Base-by-base conservation (phyloP, 2,329 filamentous ascomycete genomes). In the Neoscytalidium dimidiatum region DNA sequence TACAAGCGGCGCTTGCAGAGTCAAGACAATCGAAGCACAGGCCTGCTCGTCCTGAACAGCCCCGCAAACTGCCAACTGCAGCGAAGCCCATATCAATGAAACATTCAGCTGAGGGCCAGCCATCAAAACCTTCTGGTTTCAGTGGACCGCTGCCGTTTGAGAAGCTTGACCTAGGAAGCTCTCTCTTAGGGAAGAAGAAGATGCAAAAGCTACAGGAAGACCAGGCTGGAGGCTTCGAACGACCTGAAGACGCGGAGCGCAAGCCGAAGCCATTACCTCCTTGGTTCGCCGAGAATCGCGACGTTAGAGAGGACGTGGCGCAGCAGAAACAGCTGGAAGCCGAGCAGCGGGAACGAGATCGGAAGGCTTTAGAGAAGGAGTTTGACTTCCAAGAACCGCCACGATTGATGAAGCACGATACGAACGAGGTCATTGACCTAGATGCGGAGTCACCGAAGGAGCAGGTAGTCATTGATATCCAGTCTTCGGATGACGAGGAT, bases 101-200 rank as follows among this genome's bases (percentile, higher is more conserved):
- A 3, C 74, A 77, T 53, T 68, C 74, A 28, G 72, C 76, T 3
- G 74, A 79, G 21, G 71, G 80, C 3, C 72, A 83, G 9, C 88
- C 83, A 9, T 88, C 86, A 57, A 81, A 84, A 38, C 86, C 85
- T 68, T 83, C 86, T 60, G 79, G 77, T 3, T 91, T 96, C 72
- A 86, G 87, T 68, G 94, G 94, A 0, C 92, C 94, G 0, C 78
- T 99, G 4, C 95, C 95, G 0, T 99, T 99, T 72, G 93, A 97
- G 70, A 94, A 85, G 58, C 79, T 90, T 6, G 84, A 92, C 72
- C 83, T 97, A 1, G 88, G 90, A 49, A 88, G 86, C 60, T 89
- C 86, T 38, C 76, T 81, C 11, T 75, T 80, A 14, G 81, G 79
- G 29, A 84, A 79, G 75, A 85, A 81, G 75, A 85, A 81, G 70